Percentiles rank a stretch among this genome's conserved stretches.
These are phyloP conservation scores for Mycena metata DNA, from an alignment of 768 basidiomycete genomes.

Conservation along the genomic window DNA sequence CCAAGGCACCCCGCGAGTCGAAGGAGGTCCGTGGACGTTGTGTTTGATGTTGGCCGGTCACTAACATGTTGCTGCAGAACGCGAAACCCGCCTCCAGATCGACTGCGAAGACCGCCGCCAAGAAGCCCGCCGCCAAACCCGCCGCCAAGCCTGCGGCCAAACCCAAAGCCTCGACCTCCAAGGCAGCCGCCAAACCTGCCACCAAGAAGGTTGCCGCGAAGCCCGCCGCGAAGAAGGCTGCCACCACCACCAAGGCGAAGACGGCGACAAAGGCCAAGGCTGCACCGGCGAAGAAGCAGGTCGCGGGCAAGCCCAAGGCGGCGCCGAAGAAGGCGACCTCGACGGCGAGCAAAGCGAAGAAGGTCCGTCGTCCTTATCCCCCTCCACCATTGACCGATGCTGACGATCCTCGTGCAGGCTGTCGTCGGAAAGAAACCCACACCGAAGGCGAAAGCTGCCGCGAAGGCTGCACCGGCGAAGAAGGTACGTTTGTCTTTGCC, in stretches of 20 bases:
- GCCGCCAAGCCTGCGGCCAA: conserved; percentile 26
- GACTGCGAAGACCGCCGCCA: conserved; percentile 19
- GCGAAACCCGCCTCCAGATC: conserved; percentile 25
- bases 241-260: conserved; percentile 21
- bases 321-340: conserved; percentile 34
- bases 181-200: conserved; percentile 8
- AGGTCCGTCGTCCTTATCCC: conserved; percentile 8
- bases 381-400: background rate
- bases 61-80: conserved; percentile 13
- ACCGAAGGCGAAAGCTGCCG: conserved; percentile 26
- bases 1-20: conserved; percentile 53
- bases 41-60: background rate
- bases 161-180: background rate
- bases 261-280: conserved; percentile 12
- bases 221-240: background rate
- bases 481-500: conserved; percentile 21
- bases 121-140: conserved; percentile 8
- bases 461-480: conserved; percentile 28
- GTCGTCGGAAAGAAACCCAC: conserved; percentile 33
- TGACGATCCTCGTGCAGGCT: conserved; percentile 4
- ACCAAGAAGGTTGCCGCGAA: conserved; percentile 4
- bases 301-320: conserved; percentile 28
- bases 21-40: conserved; percentile 28
- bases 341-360: conserved; percentile 31
- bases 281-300: conserved; percentile 17